phyloP scores from a whole-genome alignment of 1,284 basidiomycete genomes.

The Takashimella koratensis region DNA sequence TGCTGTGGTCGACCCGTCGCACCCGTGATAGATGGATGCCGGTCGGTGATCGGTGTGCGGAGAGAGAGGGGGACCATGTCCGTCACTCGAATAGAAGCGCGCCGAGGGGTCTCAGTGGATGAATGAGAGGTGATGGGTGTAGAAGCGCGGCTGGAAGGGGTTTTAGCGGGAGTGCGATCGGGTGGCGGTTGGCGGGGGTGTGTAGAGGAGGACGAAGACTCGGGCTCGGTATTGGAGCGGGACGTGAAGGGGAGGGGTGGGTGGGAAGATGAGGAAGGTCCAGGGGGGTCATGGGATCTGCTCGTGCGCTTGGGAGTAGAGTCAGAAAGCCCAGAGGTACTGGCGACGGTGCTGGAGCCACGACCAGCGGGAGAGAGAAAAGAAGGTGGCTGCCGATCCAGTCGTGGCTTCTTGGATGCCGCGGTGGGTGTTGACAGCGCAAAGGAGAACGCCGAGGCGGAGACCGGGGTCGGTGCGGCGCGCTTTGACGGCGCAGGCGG shows the following conservation, averaged over 20 bases:
- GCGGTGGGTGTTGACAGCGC: slow-evolving; percentile 15
- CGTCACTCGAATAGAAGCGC: not conserved
- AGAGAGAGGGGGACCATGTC: not conserved
- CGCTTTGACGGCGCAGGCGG: slow-evolving; percentile 20
- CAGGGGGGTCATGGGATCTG: not conserved
- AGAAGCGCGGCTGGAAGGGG: not conserved
- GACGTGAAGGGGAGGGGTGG: not conserved
- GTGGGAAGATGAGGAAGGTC: not conserved
- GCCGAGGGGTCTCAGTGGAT: not conserved
- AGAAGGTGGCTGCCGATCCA: not conserved
- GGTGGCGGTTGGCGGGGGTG: too few species aligned
- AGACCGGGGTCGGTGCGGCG: slow-evolving; percentile 16
- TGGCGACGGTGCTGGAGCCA: too few species aligned
- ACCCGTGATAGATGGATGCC: too few species aligned
- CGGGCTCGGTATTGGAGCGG: too few species aligned
- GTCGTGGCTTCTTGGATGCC: slow-evolving; percentile 23
- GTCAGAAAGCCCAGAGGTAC: not conserved
- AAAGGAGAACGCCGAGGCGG: slow-evolving; percentile 27
- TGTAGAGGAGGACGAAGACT: too few species aligned
- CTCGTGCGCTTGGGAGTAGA: not conserved
- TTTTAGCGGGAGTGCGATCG: not conserved
- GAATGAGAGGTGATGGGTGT: not conserved
- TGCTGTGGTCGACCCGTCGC: not conserved
- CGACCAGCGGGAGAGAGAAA: too few species aligned
- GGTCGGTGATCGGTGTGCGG: not conserved